Base-by-base conservation (phyloP, 192 early-diverging fungal species). In the Podochytrium sp. region DNA sequence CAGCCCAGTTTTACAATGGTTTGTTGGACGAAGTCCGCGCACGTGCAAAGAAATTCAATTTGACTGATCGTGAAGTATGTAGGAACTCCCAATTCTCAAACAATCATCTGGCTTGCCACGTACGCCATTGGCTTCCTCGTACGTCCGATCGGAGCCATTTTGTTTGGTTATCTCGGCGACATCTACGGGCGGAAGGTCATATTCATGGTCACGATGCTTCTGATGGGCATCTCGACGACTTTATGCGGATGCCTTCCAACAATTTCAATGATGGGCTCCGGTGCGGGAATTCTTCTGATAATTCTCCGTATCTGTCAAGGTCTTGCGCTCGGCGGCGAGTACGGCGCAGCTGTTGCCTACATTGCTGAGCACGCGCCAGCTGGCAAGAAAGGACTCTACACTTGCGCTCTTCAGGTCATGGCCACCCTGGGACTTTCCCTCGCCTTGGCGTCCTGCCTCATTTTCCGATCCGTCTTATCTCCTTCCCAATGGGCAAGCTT, bases 111-210 rank as follows among this genome's bases (percentile, higher is more conserved):
- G 66, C 66, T 69, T 39, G 66, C 51, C 14, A 56, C 66, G 1
- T 69, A 69, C 51, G 78, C 78, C 5, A 64, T 79, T 40, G 78
- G 78, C 12, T 79, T 76, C 64, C 14, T 79, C 16, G 33, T 79
- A 5, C 73, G 72, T 30, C 78, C 78, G 0, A 47, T 79, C 35
- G 78, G 78, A 16, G 78, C 78, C 32, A 2, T 79, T 1, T 23
- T 79, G 23, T 79, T 79, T 71, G 78, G 78, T 25, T 59, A 41
- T 27, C 35, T 79, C 25, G 78, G 78, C 3, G 78, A 79, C 70
- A 41, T 30, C 7, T 47, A 30, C 43, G 78, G 78, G n/a, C 56
- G 78, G 12, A 79, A 79, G 62, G n/a, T 29, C 23, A 79, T 42
- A 16, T 79, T 79, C 65, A 47, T 62, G 51, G 34, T 32, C 2